A percentile compares a stretch with the other conserved stretches of the same genome.
phyloP scores from a whole-genome alignment of 2,329 filamentous ascomycete species.

The Pseudogymnoascus sp. region DNA sequence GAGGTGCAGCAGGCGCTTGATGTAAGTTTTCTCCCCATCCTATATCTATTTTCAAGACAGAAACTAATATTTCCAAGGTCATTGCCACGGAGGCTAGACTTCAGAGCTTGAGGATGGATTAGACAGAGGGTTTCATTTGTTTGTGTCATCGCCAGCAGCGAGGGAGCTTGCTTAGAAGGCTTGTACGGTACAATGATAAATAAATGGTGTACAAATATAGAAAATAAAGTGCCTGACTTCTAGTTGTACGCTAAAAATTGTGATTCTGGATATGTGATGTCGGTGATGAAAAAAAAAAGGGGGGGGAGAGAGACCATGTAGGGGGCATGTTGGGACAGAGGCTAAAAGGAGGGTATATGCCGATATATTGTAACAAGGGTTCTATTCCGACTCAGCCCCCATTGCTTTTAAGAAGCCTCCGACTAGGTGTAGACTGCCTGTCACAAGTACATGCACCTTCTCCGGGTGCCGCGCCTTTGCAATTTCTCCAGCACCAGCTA shows the following conservation, averaged over 20 bases:
- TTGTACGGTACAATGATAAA: slow-evolving; percentile 5
- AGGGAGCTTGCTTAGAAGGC: neutral
- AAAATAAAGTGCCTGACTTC: neutral
- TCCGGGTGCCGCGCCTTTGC: slow-evolving; percentile 19
- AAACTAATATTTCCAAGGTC: slow-evolving; percentile 44
- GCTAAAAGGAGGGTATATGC: neutral
- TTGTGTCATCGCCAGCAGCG: neutral
- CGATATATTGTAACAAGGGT: neutral
- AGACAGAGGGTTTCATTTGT: slow-evolving; percentile 20
- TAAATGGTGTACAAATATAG: slow-evolving; percentile 4
- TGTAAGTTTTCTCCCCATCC: slow-evolving; percentile 47
- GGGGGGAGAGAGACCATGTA: neutral
- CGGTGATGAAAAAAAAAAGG: neutral
- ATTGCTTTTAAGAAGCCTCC: slow-evolving; percentile 26
- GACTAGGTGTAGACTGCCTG: slow-evolving; percentile 55
- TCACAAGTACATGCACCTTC: slow-evolving; percentile 36
- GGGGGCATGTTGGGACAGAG: neutral
- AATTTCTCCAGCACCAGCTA: slow-evolving; percentile 37
- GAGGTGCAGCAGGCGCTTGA: slow-evolving; percentile 96
- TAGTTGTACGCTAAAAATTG: neutral
- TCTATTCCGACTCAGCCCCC: neutral
- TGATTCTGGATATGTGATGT: neutral
- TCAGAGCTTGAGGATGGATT: slow-evolving; percentile 79
- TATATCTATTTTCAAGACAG: neutral
- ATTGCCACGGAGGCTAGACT: slow-evolving; percentile 85